Conservation (phyloP, 768 basidiomycete genomes). For the Amanita molliuscula region DNA sequence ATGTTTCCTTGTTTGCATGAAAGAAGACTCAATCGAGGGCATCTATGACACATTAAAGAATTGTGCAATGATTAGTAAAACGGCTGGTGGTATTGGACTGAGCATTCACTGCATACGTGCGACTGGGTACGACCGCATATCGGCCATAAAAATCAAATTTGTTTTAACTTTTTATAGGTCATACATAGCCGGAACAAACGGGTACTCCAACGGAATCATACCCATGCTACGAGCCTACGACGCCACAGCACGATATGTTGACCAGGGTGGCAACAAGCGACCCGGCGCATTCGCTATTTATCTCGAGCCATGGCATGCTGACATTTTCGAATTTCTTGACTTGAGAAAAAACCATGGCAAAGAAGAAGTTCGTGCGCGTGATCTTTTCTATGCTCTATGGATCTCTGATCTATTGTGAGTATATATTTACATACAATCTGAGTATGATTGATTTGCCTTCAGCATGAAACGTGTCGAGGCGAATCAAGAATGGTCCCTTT, state of each 20-base stretch:
- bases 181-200: constrained; percentile 98
- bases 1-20: constrained; percentile 98
- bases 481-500: constrained; percentile 87
- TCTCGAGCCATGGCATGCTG: constrained; percentile 97
- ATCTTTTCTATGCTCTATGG: constrained; percentile 98
- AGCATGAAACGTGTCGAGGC: constrained; percentile 97
- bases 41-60: constrained; percentile 98
- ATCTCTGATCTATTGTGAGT: constrained; percentile 91
- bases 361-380: constrained; percentile 92
- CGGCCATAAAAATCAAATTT: neutral
- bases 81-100: constrained; percentile 95
- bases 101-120: constrained; percentile 96
- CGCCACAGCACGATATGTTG: constrained; percentile 96
- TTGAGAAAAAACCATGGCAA: constrained; percentile 98
- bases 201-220: constrained; percentile 97
- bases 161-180: constrained; percentile 48
- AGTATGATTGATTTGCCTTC: neutral
- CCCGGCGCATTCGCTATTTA: constrained; percentile 98
- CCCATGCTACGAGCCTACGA: constrained; percentile 99
- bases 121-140: constrained; percentile 55
- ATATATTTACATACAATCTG: neutral
- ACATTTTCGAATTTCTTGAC: constrained; percentile 95
- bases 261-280: constrained; percentile 98
- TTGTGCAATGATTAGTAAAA: constrained; percentile 99
- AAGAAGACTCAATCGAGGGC: constrained; percentile 97